Evolutionary conservation across 805 yeast species (phyloP).

Genomic region (Schwanniomyces sp.): DNA sequence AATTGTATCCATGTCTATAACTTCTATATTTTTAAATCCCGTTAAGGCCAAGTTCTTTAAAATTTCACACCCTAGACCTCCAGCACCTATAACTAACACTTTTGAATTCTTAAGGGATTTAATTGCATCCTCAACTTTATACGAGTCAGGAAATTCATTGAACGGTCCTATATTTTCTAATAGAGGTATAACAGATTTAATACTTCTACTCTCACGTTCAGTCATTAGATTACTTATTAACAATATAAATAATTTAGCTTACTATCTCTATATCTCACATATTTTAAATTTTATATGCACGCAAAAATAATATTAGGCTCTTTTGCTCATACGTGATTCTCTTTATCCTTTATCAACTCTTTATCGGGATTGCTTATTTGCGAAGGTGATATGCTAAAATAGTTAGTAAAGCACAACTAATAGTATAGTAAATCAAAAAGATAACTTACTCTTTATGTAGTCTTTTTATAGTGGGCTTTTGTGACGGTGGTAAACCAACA

Average conservation of each 20-base stretch:
- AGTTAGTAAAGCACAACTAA: background rate
- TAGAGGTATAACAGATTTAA: slow-evolving; percentile 11
- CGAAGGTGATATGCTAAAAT: background rate
- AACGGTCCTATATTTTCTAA: slow-evolving; percentile 34
- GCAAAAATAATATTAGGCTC: background rate
- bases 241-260: background rate
- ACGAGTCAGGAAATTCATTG: slow-evolving; percentile 39
- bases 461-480: slow-evolving; percentile 23
- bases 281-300: background rate
- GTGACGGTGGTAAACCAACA: slow-evolving; percentile 34
- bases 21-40: slow-evolving; percentile 65
- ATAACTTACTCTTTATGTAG: slow-evolving; percentile 18
- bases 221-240: background rate
- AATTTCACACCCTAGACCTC: slow-evolving; percentile 83
- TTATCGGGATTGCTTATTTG: background rate
- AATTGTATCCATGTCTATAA: slow-evolving; percentile 82
- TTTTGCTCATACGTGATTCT: background rate
- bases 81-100: slow-evolving; percentile 66
- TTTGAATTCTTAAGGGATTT: slow-evolving; percentile 20
- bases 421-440: background rate
- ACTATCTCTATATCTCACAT: background rate
- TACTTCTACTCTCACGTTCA: background rate
- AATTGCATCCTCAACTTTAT: slow-evolving; percentile 19
- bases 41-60: slow-evolving; percentile 66
- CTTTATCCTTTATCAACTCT: slow-evolving; percentile 2